Base-by-base conservation (phyloP, 495 filamentous ascomycete genomes). In the Aspergillus funiculosus region DNA sequence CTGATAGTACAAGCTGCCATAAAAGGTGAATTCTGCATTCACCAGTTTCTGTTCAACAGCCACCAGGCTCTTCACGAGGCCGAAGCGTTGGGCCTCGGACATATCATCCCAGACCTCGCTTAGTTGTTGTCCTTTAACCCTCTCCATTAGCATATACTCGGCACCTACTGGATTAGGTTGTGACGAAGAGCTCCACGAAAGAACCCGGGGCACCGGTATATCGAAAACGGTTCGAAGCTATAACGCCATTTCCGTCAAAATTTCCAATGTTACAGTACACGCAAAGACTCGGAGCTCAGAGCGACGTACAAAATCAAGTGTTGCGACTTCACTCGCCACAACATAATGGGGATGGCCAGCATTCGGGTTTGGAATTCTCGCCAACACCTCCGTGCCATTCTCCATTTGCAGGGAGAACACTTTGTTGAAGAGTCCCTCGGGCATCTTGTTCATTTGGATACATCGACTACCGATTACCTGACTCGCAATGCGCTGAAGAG, bases 81-180 rank as follows among this genome's bases (percentile, higher is more conserved):
- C 39, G 26, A 44, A 54, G 45, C 29, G 51, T 38, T 54, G 39
- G 17, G 28, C 40, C 31, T 49, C 51, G 10, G 45, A 41, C 40
- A 54, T 54, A 13, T 6, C 17, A 41, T 35, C 40, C 54, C 47
- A 58, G 19, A 51, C 29, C n/a, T 52, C 29, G 24, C 43, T 46
- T 9, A 58, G 35, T 13, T 47, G 42, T 17, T 17, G 22, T 6
- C 51, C 54, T 15, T 40, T 6, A 3, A 49, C 54, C 29, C 41
- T 49, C 43, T 70, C 60, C 57, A 64, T 68, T 18, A 70, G 59
- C 41, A 70, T 68, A 48, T 68, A 68, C 43, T 68, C 64, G 17
- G 46, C 48, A 37, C 63, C 62, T 37, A 63, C 51, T 18, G 48
- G 27, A 35, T 60, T 67, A 10, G 9, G 20, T 24, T 37, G 20